Conservation (phyloP, 2,329 filamentous ascomycete species). For the Arthrobotrys entomopaga region DNA sequence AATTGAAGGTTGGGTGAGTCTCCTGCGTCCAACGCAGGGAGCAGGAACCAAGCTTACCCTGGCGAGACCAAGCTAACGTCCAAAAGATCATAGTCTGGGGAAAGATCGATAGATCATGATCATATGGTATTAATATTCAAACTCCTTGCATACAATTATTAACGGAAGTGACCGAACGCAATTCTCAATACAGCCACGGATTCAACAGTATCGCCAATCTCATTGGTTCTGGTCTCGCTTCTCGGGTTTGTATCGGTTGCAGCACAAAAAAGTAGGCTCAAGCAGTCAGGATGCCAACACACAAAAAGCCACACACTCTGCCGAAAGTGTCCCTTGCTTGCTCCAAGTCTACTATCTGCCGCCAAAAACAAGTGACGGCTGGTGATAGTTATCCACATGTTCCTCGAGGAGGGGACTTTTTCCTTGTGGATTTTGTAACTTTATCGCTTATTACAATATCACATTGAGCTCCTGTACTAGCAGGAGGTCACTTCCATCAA, state of each 20-base stretch:
- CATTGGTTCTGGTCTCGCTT: neutral
- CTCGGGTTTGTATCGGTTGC: neutral
- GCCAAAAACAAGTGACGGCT: neutral
- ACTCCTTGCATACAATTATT: constrained; percentile 25
- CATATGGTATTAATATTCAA: neutral
- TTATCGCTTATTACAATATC: constrained; percentile 13
- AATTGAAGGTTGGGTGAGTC: constrained; percentile 1
- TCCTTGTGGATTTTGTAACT: neutral
- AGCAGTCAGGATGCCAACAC: constrained; percentile 26
- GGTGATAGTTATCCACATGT: no score
- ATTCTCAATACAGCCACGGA: neutral
- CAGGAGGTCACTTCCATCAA: constrained; percentile 16
- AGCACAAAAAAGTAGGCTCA: neutral
- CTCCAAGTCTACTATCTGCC: neutral
- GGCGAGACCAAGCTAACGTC: no score
- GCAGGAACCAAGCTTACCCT: constrained; percentile 6
- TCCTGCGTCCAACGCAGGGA: constrained; percentile 37
- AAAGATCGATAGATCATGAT: no score
- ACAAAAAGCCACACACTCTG: constrained; percentile 39
- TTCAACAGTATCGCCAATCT: neutral
- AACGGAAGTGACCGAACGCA: neutral
- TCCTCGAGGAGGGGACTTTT: constrained; percentile 16
- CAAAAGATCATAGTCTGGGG: no score
- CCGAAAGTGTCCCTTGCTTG: constrained; percentile 26
- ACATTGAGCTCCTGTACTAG: constrained; percentile 35